Base-by-base conservation (phyloP, 495 filamentous ascomycete species). In the Sabuloglossum arenarium region DNA sequence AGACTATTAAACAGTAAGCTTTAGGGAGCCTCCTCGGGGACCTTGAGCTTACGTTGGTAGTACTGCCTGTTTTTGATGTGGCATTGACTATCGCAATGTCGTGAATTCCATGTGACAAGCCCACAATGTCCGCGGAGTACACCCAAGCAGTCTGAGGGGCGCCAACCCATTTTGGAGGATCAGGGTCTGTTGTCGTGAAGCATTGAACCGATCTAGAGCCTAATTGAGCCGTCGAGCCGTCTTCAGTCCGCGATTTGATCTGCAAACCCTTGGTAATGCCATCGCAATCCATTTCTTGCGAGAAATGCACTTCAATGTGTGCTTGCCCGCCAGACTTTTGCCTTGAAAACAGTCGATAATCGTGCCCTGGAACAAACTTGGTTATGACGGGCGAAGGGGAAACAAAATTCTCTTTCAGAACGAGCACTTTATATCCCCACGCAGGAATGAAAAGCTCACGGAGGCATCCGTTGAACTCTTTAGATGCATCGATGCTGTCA, bases 61-160 rank as follows among this genome's bases (percentile, higher is more conserved):
- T 1, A 37, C 34, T 6, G 3, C 58, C 61, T 42, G 66, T 65
- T 43, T 69, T 59, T 4, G 56, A 59, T 14, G 67, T 69, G 3
- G 71, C 72, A 45, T 82, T 83, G 31, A 67, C 71, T 42, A 86
- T 66, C 0, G 79, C 82, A 54, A 84, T 57, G 30, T 70, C 68
- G 60, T 86, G 74, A n/a, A 85, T 67, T 53, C 82, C 82, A 55
- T 86, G 76, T 21, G 73, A 73, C 0, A 85, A 78, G 29, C 77
- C 72, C 11, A 58, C 68, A 55, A 85, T 53, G 19, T 67, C 78
- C 1, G 73, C 73, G 6, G 60, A 68, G 68, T 75, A 79, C 4
- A 61, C 64, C 78, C 79, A 86, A 8, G 62, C 59, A 6, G 73
- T 75, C 11, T 75, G 71, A 30, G 81, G 69, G 5, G 73, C 70